Percentiles rank a stretch among this genome's conserved stretches.
These are phyloP conservation scores for Escovopsis weberi DNA, from an alignment of 2,329 filamentous ascomycete genomes.

Conservation along the genomic window DNA sequence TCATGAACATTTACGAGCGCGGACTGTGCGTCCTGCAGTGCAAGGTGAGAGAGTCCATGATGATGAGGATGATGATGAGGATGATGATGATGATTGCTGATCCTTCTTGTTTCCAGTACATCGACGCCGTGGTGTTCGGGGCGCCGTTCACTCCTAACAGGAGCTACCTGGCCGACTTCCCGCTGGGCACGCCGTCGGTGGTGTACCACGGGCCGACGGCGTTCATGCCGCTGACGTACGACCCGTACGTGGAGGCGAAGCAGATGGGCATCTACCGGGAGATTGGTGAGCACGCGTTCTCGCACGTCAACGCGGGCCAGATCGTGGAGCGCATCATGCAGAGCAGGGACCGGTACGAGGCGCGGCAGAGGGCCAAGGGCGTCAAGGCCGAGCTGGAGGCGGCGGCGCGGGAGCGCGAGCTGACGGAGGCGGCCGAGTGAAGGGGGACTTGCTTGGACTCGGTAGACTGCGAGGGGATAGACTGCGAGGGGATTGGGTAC, in stretches of 20 bases:
- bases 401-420: constrained; percentile 45
- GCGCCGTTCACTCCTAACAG: constrained; percentile 78
- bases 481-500: too few relatives aligned
- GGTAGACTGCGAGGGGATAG: constrained; percentile 10
- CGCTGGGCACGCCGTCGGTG: constrained; percentile 57
- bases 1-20: constrained; percentile 98
- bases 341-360: constrained; percentile 78
- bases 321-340: constrained; percentile 86
- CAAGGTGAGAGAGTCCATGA: constrained; percentile 41
- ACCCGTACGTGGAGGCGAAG: constrained; percentile 70
- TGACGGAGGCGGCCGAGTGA: constrained; percentile 44
- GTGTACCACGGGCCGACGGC: constrained; percentile 95
- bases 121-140: constrained; percentile 77
- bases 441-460: constrained; percentile 17
- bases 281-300: constrained; percentile 62
- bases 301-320: constrained; percentile 78
- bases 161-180: constrained; percentile 60
- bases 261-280: constrained; percentile 72
- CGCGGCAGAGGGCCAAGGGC: constrained; percentile 77
- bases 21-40: constrained; percentile 93
- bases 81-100: too few relatives aligned
- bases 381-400: constrained; percentile 69
- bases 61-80: not conserved
- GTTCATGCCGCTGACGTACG: constrained; percentile 70
- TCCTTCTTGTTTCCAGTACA: constrained; percentile 62